Percentiles rank a stretch among this genome's conserved stretches.
These are phyloP conservation scores for Exophiala oligosperma DNA, from an alignment of 2,329 filamentous ascomycete species.

Conservation along the genomic window DNA sequence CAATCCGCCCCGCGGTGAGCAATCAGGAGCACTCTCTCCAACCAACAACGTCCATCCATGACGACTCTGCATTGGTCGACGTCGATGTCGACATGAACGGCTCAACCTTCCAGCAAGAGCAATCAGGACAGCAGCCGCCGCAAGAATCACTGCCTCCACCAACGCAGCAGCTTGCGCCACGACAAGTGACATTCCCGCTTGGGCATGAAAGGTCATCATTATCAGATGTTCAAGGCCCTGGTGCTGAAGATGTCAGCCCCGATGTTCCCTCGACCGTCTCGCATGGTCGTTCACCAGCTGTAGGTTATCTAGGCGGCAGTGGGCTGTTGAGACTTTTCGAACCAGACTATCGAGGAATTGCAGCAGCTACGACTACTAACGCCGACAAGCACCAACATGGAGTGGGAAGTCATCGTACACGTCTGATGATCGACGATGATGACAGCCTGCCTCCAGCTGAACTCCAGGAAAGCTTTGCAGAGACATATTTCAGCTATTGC, in stretches of 20 bases:
- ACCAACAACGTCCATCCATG: background rate
- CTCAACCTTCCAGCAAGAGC: background rate
- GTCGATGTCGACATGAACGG: background rate
- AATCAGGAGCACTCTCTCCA: background rate
- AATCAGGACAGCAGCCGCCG: background rate
- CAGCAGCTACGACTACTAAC: background rate
- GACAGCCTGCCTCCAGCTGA: conserved; percentile 30
- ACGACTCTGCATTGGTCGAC: background rate
- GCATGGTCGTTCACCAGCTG: background rate
- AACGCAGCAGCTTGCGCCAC: background rate
- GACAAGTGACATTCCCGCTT: background rate
- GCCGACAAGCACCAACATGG: background rate
- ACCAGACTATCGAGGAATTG: conserved; percentile 6
- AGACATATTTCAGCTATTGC: conserved; percentile 13
- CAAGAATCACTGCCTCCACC: background rate
- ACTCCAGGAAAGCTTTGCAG: conserved; percentile 12
- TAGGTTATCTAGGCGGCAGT: conserved; percentile 5
- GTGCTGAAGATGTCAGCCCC: background rate
- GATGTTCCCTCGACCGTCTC: background rate
- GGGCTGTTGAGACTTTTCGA: conserved; percentile 8
- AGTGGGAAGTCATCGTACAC: conserved; percentile 16
- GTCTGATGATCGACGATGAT: conserved; percentile 37
- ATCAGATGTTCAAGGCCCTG: background rate
- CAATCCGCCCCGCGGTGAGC: background rate
- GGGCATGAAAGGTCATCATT: background rate